Percentiles rank a stretch among this genome's conserved stretches.
These are phyloP conservation scores for Mucor sp. DNA, from an alignment of 371 early-diverging fungal species.

Conservation along the genomic window DNA sequence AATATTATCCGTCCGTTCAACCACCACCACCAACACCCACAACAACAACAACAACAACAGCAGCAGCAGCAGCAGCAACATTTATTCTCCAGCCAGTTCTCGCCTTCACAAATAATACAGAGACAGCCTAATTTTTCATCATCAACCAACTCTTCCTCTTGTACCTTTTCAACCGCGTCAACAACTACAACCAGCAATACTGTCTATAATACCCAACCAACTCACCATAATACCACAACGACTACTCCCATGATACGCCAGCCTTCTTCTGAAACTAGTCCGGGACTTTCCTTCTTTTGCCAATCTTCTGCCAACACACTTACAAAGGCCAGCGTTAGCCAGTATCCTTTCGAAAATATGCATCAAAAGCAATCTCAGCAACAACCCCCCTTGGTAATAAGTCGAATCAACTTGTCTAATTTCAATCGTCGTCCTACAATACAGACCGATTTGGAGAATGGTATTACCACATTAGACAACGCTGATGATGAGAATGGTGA, in stretches of 20 bases:
- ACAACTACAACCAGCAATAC: neutral
- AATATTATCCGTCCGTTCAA: constrained; percentile 23
- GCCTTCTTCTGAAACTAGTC: constrained; percentile 19
- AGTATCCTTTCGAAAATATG: neutral
- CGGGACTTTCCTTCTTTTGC: constrained; percentile 35
- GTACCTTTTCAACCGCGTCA: constrained; percentile 16
- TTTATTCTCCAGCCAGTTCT: neutral
- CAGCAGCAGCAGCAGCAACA: constrained; percentile 3
- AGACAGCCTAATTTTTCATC: constrained; percentile 14
- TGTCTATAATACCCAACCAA: neutral
- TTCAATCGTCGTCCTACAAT: constrained; percentile 7
- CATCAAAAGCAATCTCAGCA: constrained; percentile 3
- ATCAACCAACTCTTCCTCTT: constrained; percentile 16
- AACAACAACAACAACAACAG: constrained; percentile 4
- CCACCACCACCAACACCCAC: neutral
- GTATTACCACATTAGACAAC: constrained; percentile 3
- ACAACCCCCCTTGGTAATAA: constrained; percentile 23
- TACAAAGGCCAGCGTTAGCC: constrained; percentile 2
- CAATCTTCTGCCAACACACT: constrained; percentile 7
- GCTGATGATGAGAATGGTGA: neutral
- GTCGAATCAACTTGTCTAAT: constrained; percentile 20
- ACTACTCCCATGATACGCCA: constrained; percentile 28
- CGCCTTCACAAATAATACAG: constrained; percentile 7
- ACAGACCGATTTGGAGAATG: constrained; percentile 5
- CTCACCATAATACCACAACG: neutral